Evolutionary conservation across 495 filamentous ascomycete genomes (phyloP).

Genomic region (Aspergillus steynii): DNA sequence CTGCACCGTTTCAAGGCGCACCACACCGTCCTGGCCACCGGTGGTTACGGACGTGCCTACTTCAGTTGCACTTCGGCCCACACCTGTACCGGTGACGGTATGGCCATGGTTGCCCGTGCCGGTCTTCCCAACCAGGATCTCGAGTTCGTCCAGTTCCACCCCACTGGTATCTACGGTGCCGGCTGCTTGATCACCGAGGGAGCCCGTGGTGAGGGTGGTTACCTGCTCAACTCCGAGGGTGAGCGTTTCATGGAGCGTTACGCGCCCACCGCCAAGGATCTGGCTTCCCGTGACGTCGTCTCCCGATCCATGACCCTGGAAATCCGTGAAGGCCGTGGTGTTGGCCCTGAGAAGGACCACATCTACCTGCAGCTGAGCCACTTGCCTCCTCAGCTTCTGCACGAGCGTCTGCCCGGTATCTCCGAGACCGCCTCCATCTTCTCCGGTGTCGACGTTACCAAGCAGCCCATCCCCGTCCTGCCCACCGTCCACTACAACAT

Average conservation of each 20-base stretch:
- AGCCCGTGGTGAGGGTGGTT: conserved; percentile 96
- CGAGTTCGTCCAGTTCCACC: conserved; percentile 99
- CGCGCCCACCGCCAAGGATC: conserved; percentile 95
- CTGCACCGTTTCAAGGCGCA: conserved; percentile 93
- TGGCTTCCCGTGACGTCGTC: conserved; percentile 89
- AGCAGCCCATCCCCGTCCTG: conserved; percentile 94
- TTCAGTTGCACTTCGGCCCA: conserved; percentile 97
- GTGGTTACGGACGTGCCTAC: conserved; percentile 95
- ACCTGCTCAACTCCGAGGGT: conserved; percentile 93
- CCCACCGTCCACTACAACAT: conserved; percentile 99
- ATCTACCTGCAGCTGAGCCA: conserved; percentile 96
- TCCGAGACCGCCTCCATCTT: conserved; percentile 97
- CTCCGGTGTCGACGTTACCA: conserved; percentile 91
- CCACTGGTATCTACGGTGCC: conserved; percentile 98
- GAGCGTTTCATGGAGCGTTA: conserved; percentile 99
- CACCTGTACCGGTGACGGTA: conserved; percentile 97
- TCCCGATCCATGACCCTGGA: conserved; percentile 97
- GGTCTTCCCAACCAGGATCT: conserved; percentile 98
- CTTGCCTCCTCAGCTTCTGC: conserved; percentile 83
- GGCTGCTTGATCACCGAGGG: conserved; percentile 98
- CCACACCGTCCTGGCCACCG: conserved; percentile 94
- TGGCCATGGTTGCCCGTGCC: conserved; percentile 97
- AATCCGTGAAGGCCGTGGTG: conserved; percentile 94
- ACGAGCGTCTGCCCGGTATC: conserved; percentile 96
- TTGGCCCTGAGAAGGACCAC: conserved; percentile 94